A percentile compares a stretch with the other conserved stretches of the same genome.
Evolutionary conservation across 2,329 filamentous ascomycete species (phyloP).

Genomic region (Cytospora chrysosperma): DNA sequence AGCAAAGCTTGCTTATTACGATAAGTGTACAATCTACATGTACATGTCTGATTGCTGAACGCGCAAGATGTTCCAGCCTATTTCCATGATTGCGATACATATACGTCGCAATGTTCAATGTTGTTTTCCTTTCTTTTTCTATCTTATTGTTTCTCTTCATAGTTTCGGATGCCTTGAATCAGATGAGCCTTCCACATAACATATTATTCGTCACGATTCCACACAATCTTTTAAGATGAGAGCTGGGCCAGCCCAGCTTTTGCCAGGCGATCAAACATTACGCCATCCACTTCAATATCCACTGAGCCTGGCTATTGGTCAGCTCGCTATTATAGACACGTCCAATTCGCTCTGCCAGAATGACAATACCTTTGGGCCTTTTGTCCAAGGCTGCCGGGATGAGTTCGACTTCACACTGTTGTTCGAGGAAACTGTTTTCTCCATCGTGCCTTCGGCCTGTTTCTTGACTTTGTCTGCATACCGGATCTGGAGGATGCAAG

Average conservation of each 20-base stretch:
- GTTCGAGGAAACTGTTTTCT: constrained; percentile 9
- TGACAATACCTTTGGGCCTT: constrained; percentile 6
- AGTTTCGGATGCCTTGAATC: neutral
- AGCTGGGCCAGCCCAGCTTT: neutral
- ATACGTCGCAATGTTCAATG: too few species aligned
- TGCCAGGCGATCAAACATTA: neutral
- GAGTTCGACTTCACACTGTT: constrained; percentile 13
- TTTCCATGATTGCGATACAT: neutral
- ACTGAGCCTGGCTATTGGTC: neutral
- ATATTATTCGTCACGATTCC: neutral
- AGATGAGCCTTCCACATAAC: neutral
- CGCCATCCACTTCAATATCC: neutral
- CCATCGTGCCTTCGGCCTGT: neutral
- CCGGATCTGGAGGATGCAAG: neutral
- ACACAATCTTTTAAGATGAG: neutral
- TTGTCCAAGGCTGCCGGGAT: neutral
- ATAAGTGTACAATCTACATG: too few species aligned
- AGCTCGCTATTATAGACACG: neutral
- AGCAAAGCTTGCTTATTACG: too few species aligned
- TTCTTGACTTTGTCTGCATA: neutral
- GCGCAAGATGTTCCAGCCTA: neutral
- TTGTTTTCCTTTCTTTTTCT: too few species aligned
- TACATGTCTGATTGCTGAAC: too few species aligned
- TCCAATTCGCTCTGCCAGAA: neutral
- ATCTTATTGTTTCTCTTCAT: too few species aligned